Conservation (phyloP, 2,329 filamentous ascomycete genomes). For the Ophiosphaerella korrae region DNA sequence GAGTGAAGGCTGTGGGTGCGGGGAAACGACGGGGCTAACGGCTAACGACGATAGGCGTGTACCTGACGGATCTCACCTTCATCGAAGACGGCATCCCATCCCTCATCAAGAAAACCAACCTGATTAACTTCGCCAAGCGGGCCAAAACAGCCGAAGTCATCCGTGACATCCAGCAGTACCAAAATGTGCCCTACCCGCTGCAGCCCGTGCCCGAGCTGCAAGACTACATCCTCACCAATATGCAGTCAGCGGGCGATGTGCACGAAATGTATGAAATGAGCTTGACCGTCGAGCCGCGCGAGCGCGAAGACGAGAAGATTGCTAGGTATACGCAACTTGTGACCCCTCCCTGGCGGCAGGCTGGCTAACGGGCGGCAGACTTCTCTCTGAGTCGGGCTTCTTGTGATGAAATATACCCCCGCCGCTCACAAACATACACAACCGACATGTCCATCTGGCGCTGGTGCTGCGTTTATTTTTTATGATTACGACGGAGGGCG, state of each 20-base stretch:
- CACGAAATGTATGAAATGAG: conserved; percentile 99
- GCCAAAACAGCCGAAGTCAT: conserved; percentile 98
- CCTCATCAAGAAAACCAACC: conserved; percentile 91
- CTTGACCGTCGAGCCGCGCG: conserved; percentile 87
- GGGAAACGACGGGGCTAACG: conserved; percentile 21
- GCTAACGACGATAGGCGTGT: conserved; percentile 70
- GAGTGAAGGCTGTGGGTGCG: conserved; percentile 39
- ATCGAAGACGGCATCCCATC: conserved; percentile 98
- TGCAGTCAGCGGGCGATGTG: conserved; percentile 93
- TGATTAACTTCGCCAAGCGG: conserved; percentile 98
- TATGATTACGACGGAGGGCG: no score
- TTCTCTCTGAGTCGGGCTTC: conserved; percentile 62
- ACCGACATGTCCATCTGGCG: no score
- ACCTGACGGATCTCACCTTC: conserved; percentile 95
- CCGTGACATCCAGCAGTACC: conserved; percentile 97
- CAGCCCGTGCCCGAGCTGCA: conserved; percentile 90
- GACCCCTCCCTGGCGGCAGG: conserved; percentile 3
- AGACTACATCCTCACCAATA: conserved; percentile 95
- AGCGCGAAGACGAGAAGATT: conserved; percentile 99
- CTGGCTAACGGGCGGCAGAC: conserved; percentile 42
- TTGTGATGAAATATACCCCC: conserved; percentile 54
- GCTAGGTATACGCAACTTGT: conserved; percentile 70
- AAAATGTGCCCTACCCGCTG: conserved; percentile 94
- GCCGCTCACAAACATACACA: no score
- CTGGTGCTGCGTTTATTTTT: no score